A percentile compares a stretch with the other conserved stretches of the same genome.
Evolutionary conservation across 2,329 filamentous ascomycete species (phyloP).

Genomic region (Trichoderma citrinoviride): DNA sequence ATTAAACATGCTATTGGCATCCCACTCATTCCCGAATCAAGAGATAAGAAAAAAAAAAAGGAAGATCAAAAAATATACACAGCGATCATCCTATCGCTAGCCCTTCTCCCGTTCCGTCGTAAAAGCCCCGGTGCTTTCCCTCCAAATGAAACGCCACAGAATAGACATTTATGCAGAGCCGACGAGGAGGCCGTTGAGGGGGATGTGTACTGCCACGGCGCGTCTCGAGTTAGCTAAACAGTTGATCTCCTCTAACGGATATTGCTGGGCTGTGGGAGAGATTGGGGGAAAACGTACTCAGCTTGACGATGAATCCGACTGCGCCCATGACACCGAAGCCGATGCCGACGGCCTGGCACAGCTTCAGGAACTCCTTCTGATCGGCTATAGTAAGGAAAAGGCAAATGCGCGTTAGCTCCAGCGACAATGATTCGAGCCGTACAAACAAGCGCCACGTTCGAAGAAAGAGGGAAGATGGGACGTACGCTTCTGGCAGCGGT

Average conservation of each 20-base stretch:
- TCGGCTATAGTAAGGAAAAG: conserved; percentile 35
- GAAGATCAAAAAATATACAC: background rate
- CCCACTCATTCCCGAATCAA: conserved; percentile 11
- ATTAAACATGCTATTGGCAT: conserved; percentile 19
- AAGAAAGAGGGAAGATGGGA: conserved; percentile 16
- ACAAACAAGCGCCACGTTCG: background rate
- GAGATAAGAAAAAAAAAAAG: background rate
- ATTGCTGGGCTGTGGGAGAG: too few species aligned
- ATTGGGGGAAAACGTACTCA: conserved; percentile 48
- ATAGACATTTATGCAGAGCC: conserved; percentile 54
- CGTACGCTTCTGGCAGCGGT: conserved; percentile 61
- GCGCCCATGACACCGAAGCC: conserved; percentile 70
- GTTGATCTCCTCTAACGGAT: background rate
- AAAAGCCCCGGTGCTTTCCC: conserved; percentile 6
- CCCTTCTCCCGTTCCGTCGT: background rate
- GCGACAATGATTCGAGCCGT: background rate
- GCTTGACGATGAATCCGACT: conserved; percentile 68
- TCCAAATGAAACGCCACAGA: conserved; percentile 4
- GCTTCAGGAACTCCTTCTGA: conserved; percentile 44
- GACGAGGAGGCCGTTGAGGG: conserved; percentile 68
- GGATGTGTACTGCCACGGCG: conserved; percentile 59
- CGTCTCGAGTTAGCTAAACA: background rate
- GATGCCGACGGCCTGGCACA: conserved; percentile 61
- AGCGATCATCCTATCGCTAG: conserved; percentile 1
- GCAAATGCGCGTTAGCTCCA: background rate